Percentiles rank a stretch among this genome's conserved stretches.
Conservation (phyloP, 179 eudicot genomes). For the Amaranthus tricolor region DNA sequence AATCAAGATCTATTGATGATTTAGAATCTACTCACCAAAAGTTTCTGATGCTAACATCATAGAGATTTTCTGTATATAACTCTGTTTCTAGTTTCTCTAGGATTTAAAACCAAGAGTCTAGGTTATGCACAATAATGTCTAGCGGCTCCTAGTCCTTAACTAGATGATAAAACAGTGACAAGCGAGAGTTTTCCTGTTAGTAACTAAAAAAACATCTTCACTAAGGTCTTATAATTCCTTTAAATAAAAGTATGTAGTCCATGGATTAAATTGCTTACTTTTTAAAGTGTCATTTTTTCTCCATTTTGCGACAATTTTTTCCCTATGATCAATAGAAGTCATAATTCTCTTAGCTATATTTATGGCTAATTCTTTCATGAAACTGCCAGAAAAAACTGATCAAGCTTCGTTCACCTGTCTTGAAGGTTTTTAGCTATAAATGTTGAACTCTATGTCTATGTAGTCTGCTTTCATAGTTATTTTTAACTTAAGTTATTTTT, state of each 20-base stretch:
- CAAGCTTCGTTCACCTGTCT: background rate
- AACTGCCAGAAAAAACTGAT: background rate
- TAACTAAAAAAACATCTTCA: background rate
- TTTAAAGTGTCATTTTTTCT: background rate
- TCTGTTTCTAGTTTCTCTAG: background rate
- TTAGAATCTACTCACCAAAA: background rate
- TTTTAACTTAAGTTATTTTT: no score
- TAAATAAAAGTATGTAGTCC: background rate
- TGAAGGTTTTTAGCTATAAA: background rate
- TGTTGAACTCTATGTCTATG: background rate
- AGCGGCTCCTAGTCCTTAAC: background rate
- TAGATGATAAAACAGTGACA: background rate
- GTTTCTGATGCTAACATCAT: background rate
- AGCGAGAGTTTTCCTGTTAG: background rate
- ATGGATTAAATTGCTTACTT: background rate
- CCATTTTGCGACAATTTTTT: background rate
- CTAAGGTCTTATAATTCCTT: background rate
- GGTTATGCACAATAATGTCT: background rate
- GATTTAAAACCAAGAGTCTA: background rate
- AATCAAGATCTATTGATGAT: background rate
- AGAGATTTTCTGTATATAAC: background rate
- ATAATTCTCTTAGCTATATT: background rate
- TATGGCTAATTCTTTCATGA: background rate
- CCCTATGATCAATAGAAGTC: background rate
- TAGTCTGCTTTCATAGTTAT: background rate